These are phyloP conservation scores for Punica granatum DNA, from an alignment of 345 rosid genomes.

Conservation along the genomic window DNA sequence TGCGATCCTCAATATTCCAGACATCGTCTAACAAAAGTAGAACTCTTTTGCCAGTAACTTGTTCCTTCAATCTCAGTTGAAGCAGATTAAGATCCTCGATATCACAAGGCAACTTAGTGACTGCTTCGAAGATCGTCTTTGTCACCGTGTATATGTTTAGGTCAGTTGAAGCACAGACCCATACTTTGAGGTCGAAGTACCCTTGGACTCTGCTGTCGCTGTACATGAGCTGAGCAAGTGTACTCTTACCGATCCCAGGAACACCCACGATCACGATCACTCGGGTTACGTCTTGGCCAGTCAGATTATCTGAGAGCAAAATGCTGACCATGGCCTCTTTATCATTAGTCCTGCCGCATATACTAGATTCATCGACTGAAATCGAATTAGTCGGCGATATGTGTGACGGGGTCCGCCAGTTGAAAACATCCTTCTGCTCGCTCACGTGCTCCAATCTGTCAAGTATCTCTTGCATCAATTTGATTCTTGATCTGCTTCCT, in stretches of 20 bases:
- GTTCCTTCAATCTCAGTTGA: slow-evolving; percentile 17
- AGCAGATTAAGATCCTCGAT: slow-evolving; percentile 13
- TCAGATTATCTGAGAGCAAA: background rate
- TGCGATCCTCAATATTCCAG: slow-evolving; percentile 2
- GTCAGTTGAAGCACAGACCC: slow-evolving; percentile 20
- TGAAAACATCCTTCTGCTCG: background rate
- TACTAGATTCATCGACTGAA: background rate
- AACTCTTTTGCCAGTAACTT: slow-evolving; percentile 14
- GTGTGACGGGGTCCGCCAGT: background rate
- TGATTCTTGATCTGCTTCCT: background rate
- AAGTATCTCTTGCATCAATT: background rate
- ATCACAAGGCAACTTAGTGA: slow-evolving; percentile 5
- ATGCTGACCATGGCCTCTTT: background rate
- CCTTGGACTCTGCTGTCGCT: slow-evolving; percentile 6
- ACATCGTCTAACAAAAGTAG: slow-evolving; percentile 27
- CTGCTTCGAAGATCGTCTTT: slow-evolving; percentile 16
- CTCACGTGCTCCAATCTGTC: background rate
- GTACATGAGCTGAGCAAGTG: slow-evolving; percentile 8
- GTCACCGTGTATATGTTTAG: slow-evolving; percentile 12
- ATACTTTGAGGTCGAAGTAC: slow-evolving; percentile 17
- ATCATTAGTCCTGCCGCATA: background rate
- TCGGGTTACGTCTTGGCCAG: background rate
- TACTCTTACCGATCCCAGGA: slow-evolving; percentile 16
- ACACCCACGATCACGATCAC: background rate
- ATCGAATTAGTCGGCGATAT: background rate